Evolutionary conservation across 2,329 filamentous ascomycete species (phyloP).

Genomic region (Calonectria pseudoreteaudii): DNA sequence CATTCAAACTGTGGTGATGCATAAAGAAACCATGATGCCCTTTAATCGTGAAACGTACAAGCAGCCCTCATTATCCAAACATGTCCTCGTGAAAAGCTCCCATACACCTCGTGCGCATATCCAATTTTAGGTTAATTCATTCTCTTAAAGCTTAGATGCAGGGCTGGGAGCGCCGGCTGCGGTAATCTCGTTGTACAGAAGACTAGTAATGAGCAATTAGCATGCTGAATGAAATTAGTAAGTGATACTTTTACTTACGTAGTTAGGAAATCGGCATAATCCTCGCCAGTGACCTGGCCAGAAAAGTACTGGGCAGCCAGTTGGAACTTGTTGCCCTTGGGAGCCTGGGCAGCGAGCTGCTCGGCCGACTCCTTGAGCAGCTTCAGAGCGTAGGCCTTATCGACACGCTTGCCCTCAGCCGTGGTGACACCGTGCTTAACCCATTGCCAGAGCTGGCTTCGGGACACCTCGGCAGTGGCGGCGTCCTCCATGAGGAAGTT

Average conservation of each 20-base stretch:
- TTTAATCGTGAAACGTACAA: conserved; percentile 15
- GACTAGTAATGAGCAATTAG: conserved; percentile 56
- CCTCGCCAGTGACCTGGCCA: conserved; percentile 93
- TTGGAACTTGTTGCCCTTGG: conserved; percentile 91
- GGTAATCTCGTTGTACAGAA: conserved; percentile 91
- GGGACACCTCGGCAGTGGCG: conserved; percentile 94
- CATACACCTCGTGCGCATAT: conserved; percentile 19
- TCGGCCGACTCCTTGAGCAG: conserved; percentile 89
- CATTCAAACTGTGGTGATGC: conserved; percentile 19
- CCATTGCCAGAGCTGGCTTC: conserved; percentile 98
- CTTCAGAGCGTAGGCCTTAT: conserved; percentile 90
- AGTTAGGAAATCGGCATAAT: conserved; percentile 97
- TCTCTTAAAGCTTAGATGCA: conserved; percentile 72
- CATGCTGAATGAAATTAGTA: conserved; percentile 7
- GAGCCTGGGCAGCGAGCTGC: conserved; percentile 77
- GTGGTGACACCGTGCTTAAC: conserved; percentile 79
- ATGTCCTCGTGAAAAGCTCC: conserved; percentile 14
- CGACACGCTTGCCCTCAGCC: conserved; percentile 89
- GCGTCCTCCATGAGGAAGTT: conserved; percentile 99
- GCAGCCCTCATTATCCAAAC: conserved; percentile 16
- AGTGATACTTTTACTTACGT: conserved; percentile 63
- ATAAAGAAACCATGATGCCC: conserved; percentile 17
- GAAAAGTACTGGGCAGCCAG: conserved; percentile 94
- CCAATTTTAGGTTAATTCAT: conserved; percentile 12
- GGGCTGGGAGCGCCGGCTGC: conserved; percentile 71